A percentile compares a stretch with the other conserved stretches of the same genome.
Conservation (phyloP, 352 stramenopile species). For the Peronospora belbahrii region DNA sequence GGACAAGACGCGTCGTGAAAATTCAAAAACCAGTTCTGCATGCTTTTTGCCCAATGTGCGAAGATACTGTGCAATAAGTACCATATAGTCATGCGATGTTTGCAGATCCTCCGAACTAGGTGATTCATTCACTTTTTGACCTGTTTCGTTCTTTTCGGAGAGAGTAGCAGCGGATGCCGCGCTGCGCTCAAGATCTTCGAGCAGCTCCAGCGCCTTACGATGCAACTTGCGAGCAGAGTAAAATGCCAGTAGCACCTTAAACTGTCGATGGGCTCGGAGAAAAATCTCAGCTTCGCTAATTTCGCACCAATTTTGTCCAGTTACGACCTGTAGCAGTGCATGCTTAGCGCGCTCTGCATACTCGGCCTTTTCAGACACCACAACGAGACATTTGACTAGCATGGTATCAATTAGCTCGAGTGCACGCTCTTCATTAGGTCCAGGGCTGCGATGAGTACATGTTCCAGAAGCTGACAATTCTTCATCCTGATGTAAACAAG, state of each 20-base stretch:
- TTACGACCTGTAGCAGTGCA: conserved; percentile 50
- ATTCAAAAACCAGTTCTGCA: conserved; percentile 71
- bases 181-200: conserved; percentile 70
- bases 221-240: conserved; percentile 66
- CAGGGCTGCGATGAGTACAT: conserved; percentile 2
- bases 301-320: conserved; percentile 51
- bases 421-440: conserved; percentile 16
- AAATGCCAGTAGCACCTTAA: conserved; percentile 55
- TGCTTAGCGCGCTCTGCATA: conserved; percentile 30
- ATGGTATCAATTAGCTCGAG: conserved; percentile 72
- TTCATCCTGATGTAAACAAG: conserved; percentile 13
- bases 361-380: conserved; percentile 42
- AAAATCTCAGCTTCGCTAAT: conserved; percentile 73
- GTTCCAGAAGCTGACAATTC: not conserved
- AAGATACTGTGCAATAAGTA: conserved; percentile 60
- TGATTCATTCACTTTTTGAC: not conserved
- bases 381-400: conserved; percentile 71
- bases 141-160: conserved; percentile 2
- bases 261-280: conserved; percentile 54
- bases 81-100: conserved; percentile 44
- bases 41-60: conserved; percentile 53
- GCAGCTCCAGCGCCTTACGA: conserved; percentile 68
- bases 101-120: conserved; percentile 17
- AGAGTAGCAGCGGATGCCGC: conserved; percentile 21
- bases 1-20: conserved; percentile 60